Conservation (phyloP, 2,329 filamentous ascomycete genomes). For the Fusarium sororula region DNA sequence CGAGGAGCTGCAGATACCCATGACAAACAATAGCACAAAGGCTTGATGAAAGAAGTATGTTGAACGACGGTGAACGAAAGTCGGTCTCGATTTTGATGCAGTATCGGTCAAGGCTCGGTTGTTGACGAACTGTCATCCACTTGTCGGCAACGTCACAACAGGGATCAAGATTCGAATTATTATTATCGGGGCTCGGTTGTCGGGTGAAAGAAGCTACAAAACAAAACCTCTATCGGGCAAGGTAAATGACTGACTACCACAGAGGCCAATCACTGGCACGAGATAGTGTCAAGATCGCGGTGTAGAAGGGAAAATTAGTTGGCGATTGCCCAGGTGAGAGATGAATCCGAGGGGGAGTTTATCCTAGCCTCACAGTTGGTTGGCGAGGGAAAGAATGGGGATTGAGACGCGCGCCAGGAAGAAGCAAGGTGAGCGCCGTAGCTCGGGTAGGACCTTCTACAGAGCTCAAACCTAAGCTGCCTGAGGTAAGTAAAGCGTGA, state of each 20-base stretch:
- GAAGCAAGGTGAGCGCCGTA: conserved; percentile 32
- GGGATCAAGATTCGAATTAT: conserved; percentile 32
- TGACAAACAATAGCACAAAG: conserved; percentile 49
- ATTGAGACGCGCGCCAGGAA: conserved; percentile 35
- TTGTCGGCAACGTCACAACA: conserved; percentile 41
- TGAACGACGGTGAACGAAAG: conserved; percentile 17
- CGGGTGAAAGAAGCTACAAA: conserved; percentile 20
- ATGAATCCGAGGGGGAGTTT: conserved; percentile 34
- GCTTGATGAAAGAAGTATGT: conserved; percentile 12
- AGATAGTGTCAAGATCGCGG: conserved; percentile 22
- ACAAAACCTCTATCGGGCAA: conserved; percentile 18
- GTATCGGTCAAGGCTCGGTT: conserved; percentile 25
- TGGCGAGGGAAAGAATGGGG: conserved; percentile 40
- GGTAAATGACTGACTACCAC: conserved; percentile 7
- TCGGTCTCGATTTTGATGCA: conserved; percentile 19
- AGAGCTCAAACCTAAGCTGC: conserved; percentile 24
- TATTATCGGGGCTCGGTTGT: conserved; percentile 34
- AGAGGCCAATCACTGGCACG: conserved; percentile 30
- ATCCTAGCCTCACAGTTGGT: conserved; percentile 33
- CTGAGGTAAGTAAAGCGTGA: conserved; percentile 21
- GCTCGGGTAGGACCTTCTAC: conserved; percentile 26
- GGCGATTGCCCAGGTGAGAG: conserved; percentile 26
- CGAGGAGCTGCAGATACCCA: conserved; percentile 69
- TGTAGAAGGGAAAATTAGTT: conserved; percentile 29
- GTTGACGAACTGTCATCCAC: conserved; percentile 26